Conservation (phyloP, 768 basidiomycete genomes). For the Tulasnella sp. region DNA sequence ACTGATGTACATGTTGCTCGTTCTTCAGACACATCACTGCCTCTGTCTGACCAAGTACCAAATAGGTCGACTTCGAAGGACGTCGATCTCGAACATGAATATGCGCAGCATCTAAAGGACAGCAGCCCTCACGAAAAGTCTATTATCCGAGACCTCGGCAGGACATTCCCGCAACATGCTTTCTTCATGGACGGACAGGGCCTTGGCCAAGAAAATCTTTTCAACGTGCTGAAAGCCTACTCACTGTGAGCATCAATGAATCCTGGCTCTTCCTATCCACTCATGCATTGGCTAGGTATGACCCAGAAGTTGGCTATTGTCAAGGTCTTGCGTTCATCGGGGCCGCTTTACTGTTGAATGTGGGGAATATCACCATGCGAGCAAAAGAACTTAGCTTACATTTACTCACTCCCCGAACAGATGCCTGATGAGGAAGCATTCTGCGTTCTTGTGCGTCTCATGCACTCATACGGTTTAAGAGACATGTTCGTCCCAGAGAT, state of each 20-base stretch:
- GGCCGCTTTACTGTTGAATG: conserved; percentile 84
- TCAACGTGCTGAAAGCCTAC: conserved; percentile 97
- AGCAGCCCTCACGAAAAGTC: conserved; percentile 85
- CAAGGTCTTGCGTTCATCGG: conserved; percentile 96
- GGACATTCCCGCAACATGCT: conserved; percentile 95
- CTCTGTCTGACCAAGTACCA: background rate
- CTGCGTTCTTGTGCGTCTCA: conserved; percentile 83
- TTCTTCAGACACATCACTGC: conserved; percentile 9
- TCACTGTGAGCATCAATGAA: conserved; percentile 56
- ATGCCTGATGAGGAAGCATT: conserved; percentile 99
- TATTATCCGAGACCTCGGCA: conserved; percentile 82
- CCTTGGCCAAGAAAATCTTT: conserved; percentile 92
- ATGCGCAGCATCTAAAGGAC: conserved; percentile 65
- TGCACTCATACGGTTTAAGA: conserved; percentile 92
- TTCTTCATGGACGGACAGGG: conserved; percentile 93
- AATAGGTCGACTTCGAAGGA: conserved; percentile 90
- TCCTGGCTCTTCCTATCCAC: background rate
- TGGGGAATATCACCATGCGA: conserved; percentile 29
- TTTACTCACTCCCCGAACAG: conserved; percentile 32
- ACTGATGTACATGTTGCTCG: conserved; percentile 52
- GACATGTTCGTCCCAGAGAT: conserved; percentile 99
- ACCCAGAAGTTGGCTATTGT: conserved; percentile 91
- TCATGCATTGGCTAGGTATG: conserved; percentile 41
- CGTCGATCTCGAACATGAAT: conserved; percentile 66
- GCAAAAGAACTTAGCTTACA: background rate